Conservation (phyloP, 2,329 filamentous ascomycete species). For the Trichoderma sp. region DNA sequence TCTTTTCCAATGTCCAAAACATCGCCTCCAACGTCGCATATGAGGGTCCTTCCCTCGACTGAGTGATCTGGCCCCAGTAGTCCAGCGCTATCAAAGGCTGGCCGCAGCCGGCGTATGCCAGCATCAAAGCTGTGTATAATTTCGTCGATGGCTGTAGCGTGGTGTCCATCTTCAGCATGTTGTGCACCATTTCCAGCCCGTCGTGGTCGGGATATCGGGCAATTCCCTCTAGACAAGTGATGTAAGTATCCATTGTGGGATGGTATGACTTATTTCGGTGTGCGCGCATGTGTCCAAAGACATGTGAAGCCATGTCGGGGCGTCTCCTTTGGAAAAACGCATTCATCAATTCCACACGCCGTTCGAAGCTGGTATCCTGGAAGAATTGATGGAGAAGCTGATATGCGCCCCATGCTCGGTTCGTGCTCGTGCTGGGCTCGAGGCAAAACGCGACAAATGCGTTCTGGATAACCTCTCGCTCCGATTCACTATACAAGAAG, state of each 20-base stretch:
- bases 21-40: constrained; percentile 79
- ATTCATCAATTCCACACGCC: constrained; percentile 74
- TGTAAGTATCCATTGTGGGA: constrained; percentile 74
- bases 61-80: constrained; percentile 83
- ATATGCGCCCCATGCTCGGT: constrained; percentile 66
- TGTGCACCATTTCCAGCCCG: constrained; percentile 75
- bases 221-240: constrained; percentile 75
- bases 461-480: constrained; percentile 66
- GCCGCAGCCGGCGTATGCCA: constrained; percentile 74
- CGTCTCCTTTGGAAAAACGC: constrained; percentile 76
- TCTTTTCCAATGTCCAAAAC: constrained; percentile 73
- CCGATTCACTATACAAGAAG: constrained; percentile 67
- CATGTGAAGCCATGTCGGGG: constrained; percentile 79
- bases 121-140: constrained; percentile 82
- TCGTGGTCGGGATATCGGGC: constrained; percentile 56
- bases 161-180: constrained; percentile 93
- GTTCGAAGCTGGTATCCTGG: constrained; percentile 63
- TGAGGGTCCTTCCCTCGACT: constrained; percentile 80
- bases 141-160: constrained; percentile 73
- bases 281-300: constrained; percentile 94
- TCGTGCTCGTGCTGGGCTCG: constrained; percentile 61
- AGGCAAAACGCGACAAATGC: constrained; percentile 69
- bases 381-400: constrained; percentile 66
- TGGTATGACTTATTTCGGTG: constrained; percentile 63
- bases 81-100: constrained; percentile 67